Evolutionary conservation across 2,329 filamentous ascomycete genomes (phyloP), one percentile per base, ranked within the genome.

Genomic region (Macrophomina tecta): DNA sequence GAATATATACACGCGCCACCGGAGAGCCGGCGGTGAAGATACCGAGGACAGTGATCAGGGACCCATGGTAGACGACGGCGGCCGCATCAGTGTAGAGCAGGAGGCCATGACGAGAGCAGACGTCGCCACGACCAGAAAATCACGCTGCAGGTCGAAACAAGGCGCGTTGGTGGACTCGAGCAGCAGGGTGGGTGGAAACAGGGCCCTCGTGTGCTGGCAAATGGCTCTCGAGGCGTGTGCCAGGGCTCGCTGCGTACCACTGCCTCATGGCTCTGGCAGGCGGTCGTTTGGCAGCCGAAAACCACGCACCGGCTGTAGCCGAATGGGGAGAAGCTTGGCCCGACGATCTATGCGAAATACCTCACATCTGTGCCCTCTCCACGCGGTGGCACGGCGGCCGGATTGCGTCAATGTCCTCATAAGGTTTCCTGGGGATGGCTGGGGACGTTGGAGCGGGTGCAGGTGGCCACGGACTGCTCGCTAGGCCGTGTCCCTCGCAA

Each of bases 261-360:
- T 18, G 40, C 56, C 40, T 48, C 45, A 38, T 49, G 32, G 11
- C 30, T 49, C 45, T 49, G 52, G 52, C 52, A 55, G 52, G 52
- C 34, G 52, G 52, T 11, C 38, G 42, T 49, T 34, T 16, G 4
- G 8, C 58, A 7, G 58, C 32, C 58, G 46, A 62, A 62, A 62
- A 62, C 58, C 58, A 62, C 58, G 58, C 58, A 62, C 45, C 58
- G 58, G 45, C n/a, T 49, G 58, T 62, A 62, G 58, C 58, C 58
- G 58, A 62, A 62, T 49, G 5, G 11, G 58, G 58, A 38, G 58
- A 62, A 49, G 58, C 58, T 62, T 62, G 58, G 58, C 58, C 58
- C 5, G 58, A 36, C n/a, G 58, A 62, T 62, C 58, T 40, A n/a
- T 14, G 45, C 58, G 58, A 62, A 62, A 62, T 62, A 36, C 45